Percentiles rank a stretch among this genome's conserved stretches.
Evolutionary conservation across 2,329 filamentous ascomycete species (phyloP).

Genomic region (Fusarium scirpi): DNA sequence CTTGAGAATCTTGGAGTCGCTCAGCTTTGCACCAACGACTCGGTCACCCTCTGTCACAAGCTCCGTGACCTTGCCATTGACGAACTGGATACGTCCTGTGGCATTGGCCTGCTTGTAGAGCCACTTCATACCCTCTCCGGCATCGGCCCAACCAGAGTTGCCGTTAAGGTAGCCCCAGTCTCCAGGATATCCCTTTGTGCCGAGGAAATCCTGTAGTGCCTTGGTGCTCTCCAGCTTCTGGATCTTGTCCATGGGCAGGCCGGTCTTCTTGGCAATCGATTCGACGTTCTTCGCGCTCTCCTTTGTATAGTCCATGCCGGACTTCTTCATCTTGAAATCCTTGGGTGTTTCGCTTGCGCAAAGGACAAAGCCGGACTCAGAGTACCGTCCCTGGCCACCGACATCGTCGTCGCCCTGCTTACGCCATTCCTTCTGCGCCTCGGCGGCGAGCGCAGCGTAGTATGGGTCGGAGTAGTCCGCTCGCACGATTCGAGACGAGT

Average conservation of each 20-base stretch:
- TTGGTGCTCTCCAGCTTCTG: conserved; percentile 58
- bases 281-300: conserved; percentile 72
- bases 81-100: conserved; percentile 67
- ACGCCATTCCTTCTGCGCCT: conserved; percentile 78
- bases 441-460: conserved; percentile 79
- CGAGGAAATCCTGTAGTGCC: conserved; percentile 59
- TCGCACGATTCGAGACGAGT: conserved; percentile 73
- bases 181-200: conserved; percentile 66
- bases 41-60: conserved; percentile 56
- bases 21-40: conserved; percentile 65
- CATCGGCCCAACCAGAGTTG: conserved; percentile 83
- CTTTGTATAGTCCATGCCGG: conserved; percentile 68
- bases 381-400: conserved; percentile 75
- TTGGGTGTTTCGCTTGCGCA: conserved; percentile 63
- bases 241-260: conserved; percentile 55
- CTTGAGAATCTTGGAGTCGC: conserved; percentile 53
- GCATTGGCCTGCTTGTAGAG: conserved; percentile 66
- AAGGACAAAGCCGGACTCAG: conserved; percentile 75
- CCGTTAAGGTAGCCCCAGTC: conserved; percentile 80
- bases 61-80: conserved; percentile 61
- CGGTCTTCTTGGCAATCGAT: conserved; percentile 57
- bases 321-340: conserved; percentile 52
- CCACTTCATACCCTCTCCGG: conserved; percentile 76
- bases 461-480: conserved; percentile 84
- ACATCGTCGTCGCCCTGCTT: conserved; percentile 66